Evolutionary conservation across 2,329 filamentous ascomycete species (phyloP), one percentile per base, ranked within the genome.

Genomic region (Sporothrix pseudoabietina): DNA sequence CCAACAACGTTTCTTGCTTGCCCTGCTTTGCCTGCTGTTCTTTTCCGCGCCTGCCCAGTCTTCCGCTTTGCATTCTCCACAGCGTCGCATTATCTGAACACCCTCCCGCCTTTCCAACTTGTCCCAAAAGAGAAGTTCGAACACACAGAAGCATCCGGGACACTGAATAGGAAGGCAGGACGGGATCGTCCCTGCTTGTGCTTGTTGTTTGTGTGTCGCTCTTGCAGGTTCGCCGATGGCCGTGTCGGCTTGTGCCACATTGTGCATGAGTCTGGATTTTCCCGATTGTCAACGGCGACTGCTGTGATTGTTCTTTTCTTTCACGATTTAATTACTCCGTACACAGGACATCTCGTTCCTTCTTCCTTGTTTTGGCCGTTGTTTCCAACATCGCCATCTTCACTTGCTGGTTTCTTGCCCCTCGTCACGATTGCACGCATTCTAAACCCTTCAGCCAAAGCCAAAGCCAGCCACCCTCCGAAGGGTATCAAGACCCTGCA

Each of bases 61-160:
- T 68, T 19, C 41, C 63, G 44, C 65, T n/a, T 30, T 35, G 44
- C 44, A 16, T 69, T 69, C 47, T 70, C 52, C 35, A 57, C 68
- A 70, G 68, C 68, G 68, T 70, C 52, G 68, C 68, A 70, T 70
- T 70, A 26, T 69, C 49, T 55, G 66, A 55, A 35, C 66, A 69
- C 49, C 66, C 47, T 69, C 44, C 44, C 30, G 30, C 47, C 19
- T 41, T 22, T 19, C 41, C 66, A 41, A n/a, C 66, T 69, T 69
- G 35, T 47, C 68, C 68, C 68, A 57, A 70, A 57, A 47, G n/a
- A 70, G 68, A 57, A 70, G 68, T 70, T 57, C n/a, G n/a, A 59
- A 19, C 12, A 57, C 52, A 22, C 16, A 57, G 49, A 41, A 30
- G 49, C 66, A 57, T 57, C 49, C 32, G 41, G 32, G 22, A 7